Evolutionary conservation across 345 rosid genomes (phyloP).

Genomic region (Camelina hispida): DNA sequence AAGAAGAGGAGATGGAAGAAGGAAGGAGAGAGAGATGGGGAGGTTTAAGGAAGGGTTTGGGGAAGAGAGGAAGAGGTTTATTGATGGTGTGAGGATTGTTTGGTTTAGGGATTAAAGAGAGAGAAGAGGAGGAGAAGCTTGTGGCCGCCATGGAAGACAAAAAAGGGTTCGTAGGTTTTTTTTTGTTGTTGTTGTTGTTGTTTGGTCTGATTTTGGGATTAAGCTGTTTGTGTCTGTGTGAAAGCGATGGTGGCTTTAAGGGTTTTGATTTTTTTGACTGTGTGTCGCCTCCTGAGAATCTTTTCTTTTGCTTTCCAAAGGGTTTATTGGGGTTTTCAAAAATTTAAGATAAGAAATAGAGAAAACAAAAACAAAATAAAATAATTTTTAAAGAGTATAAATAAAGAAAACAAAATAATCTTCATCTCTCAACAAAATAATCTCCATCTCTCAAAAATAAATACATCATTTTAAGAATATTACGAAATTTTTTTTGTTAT

Average conservation of each 20-base stretch:
- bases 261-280: constrained; percentile 10
- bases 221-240: not conserved
- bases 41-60: constrained; percentile 58
- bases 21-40: constrained; percentile 36
- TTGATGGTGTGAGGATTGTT: constrained; percentile 30
- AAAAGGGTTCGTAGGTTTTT: constrained; percentile 23
- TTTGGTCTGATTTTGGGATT: constrained; percentile 3
- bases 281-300: constrained; percentile 5
- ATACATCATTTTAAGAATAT: no score
- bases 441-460: no score
- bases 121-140: constrained; percentile 44
- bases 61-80: constrained; percentile 27
- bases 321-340: not conserved
- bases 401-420: no score
- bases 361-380: no score
- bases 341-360: not conserved
- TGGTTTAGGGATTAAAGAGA: constrained; percentile 40
- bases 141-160: constrained; percentile 51
- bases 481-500: no score
- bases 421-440: no score
- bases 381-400: no score
- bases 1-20: constrained; percentile 42
- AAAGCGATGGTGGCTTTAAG: constrained; percentile 13
- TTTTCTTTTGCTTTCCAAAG: constrained; percentile 16
- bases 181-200: not conserved